These are phyloP conservation scores for Fusarium odoratissimum DNA, from an alignment of 2,329 filamentous ascomycete species.

Conservation along the genomic window DNA sequence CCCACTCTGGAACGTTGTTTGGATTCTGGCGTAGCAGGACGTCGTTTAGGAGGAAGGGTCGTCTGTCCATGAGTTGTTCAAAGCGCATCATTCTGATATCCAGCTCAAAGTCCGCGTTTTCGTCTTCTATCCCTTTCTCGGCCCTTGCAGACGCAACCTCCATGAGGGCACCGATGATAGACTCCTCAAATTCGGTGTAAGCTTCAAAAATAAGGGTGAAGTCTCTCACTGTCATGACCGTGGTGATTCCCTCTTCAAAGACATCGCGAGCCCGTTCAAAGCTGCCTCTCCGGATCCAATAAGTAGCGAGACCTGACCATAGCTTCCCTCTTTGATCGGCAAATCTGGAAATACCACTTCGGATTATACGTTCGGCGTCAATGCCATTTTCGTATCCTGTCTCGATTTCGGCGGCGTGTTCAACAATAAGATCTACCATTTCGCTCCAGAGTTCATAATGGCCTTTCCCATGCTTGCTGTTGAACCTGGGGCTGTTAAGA, in stretches of 20 bases:
- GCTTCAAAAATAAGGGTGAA: constrained; percentile 97
- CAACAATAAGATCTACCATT: constrained; percentile 94
- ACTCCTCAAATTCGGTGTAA: constrained; percentile 97
- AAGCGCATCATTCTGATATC: constrained; percentile 98
- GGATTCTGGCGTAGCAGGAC: constrained; percentile 95
- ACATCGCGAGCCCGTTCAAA: constrained; percentile 94
- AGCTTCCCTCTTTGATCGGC: constrained; percentile 94
- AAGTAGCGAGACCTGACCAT: constrained; percentile 94
- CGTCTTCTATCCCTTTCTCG: constrained; percentile 81
- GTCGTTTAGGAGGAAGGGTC: constrained; percentile 96
- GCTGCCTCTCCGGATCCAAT: constrained; percentile 93
- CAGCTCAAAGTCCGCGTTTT: constrained; percentile 90
- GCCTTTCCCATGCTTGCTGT: constrained; percentile 92
- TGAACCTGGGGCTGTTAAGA: constrained; percentile 89
- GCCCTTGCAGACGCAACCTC: constrained; percentile 83
- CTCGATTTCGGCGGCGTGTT: constrained; percentile 87
- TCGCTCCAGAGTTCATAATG: constrained; percentile 98
- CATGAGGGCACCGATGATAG: constrained; percentile 91
- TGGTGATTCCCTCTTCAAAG: constrained; percentile 96
- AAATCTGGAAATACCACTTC: constrained; percentile 90
- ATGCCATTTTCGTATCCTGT: constrained; percentile 84
- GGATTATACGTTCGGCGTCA: constrained; percentile 90
- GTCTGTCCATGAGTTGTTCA: constrained; percentile 96
- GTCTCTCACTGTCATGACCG: constrained; percentile 98
- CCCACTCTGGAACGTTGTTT: constrained; percentile 96